Percentiles rank a stretch among this genome's conserved stretches.
Conservation (phyloP, 176 grass and related monocot species). For the Leersia perrieri region DNA sequence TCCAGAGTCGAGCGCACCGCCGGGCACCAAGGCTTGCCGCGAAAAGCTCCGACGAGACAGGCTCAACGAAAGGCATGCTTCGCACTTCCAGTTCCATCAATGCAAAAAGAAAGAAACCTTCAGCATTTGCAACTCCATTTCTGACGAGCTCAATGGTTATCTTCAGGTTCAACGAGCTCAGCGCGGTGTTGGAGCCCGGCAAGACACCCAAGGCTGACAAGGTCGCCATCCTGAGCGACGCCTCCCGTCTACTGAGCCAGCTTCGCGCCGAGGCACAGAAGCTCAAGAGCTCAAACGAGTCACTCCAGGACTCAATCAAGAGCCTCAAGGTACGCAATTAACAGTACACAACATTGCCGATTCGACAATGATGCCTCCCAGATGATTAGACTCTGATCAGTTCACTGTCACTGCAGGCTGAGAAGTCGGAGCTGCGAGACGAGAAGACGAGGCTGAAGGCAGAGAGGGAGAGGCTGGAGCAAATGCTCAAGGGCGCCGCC, state of each 20-base stretch:
- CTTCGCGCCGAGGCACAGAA: conserved; percentile 61
- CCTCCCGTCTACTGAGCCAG: conserved; percentile 54
- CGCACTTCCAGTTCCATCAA: neutral
- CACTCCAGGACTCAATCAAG: conserved; percentile 76
- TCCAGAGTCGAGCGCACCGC: conserved; percentile 67
- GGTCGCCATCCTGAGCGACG: conserved; percentile 66
- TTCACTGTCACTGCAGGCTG: conserved; percentile 40
- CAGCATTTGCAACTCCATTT: neutral
- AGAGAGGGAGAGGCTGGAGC: conserved; percentile 81
- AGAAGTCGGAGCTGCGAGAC: conserved; percentile 82
- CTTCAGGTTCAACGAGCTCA: conserved; percentile 86
- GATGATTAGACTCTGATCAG: neutral
- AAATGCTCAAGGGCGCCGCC: conserved; percentile 63
- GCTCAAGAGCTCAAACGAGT: conserved; percentile 82
- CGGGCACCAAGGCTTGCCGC: conserved; percentile 88
- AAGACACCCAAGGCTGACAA: conserved; percentile 89
- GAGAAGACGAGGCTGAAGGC: conserved; percentile 85
- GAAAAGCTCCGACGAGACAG: conserved; percentile 89
- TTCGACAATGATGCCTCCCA: too few relatives aligned
- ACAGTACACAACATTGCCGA: neutral
- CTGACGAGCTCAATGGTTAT: conserved; percentile 1
- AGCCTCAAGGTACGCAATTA: conserved; percentile 71
- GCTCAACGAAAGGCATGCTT: conserved; percentile 81
- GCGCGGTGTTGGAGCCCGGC: conserved; percentile 76
- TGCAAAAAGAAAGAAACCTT: neutral